These are phyloP conservation scores for Daedaleopsis sinensis DNA, from an alignment of 768 basidiomycete species.

Conservation along the genomic window DNA sequence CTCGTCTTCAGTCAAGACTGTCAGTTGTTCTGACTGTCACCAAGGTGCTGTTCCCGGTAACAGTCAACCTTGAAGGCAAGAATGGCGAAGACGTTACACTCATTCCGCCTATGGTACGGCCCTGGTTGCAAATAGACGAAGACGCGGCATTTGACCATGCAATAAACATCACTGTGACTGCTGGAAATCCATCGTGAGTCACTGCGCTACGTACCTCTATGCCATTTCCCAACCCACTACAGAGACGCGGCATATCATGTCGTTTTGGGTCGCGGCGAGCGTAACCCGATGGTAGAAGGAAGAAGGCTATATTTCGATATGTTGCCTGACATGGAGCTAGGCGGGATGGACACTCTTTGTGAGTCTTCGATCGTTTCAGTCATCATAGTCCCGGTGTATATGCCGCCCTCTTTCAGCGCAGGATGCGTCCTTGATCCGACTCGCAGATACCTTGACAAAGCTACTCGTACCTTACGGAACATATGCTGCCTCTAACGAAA, in stretches of 20 bases:
- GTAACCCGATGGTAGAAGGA: slow-evolving; percentile 11
- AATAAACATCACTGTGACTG: slow-evolving; percentile 2
- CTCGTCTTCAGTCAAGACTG: not conserved
- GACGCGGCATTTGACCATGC: slow-evolving; percentile 4
- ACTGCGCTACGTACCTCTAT: not conserved
- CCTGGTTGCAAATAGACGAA: not conserved
- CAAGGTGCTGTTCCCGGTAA: slow-evolving; percentile 35
- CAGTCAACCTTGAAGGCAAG: slow-evolving; percentile 20
- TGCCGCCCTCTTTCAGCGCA: not conserved
- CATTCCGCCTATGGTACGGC: slow-evolving; percentile 1
- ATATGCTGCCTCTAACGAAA: slow-evolving; percentile 39
- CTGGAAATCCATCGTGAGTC: slow-evolving; percentile 12
- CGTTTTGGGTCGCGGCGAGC: slow-evolving; percentile 1
- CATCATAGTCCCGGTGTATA: no score
- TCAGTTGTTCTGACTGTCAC: not conserved
- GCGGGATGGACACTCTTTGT: not conserved
- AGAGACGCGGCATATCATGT: slow-evolving; percentile 19
- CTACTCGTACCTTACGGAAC: slow-evolving; percentile 46
- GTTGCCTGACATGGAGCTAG: not conserved
- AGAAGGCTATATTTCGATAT: slow-evolving; percentile 12
- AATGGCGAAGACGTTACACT: not conserved
- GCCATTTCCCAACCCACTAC: not conserved
- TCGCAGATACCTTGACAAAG: slow-evolving; percentile 39
- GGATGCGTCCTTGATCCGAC: slow-evolving; percentile 1
- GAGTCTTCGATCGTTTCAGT: not conserved